Conservation (phyloP, 2,329 filamentous ascomycete species). For the Huntiella savannae region DNA sequence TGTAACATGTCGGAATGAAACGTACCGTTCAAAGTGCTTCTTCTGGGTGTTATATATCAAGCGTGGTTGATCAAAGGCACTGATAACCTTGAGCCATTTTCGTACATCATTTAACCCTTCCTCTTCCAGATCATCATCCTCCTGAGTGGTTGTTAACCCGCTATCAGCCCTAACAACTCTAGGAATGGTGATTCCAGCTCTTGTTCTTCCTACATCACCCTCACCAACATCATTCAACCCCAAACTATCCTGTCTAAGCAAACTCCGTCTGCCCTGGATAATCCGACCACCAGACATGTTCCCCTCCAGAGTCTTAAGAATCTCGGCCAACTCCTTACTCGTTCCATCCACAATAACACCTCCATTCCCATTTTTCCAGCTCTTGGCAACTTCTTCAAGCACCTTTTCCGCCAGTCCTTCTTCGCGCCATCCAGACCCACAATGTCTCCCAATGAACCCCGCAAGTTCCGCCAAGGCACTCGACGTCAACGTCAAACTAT, state of each 20-base stretch:
- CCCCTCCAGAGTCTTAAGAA: conserved; percentile 66
- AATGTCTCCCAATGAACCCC: conserved; percentile 78
- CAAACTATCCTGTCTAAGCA: conserved; percentile 46
- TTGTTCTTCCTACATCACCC: conserved; percentile 32
- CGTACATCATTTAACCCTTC: conserved; percentile 43
- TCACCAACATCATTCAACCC: conserved; percentile 36
- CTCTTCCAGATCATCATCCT: conserved; percentile 41
- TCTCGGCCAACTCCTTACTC: conserved; percentile 56
- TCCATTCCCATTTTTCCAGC: conserved; percentile 79
- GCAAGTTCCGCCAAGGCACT: conserved; percentile 71
- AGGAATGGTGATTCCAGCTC: conserved; percentile 25
- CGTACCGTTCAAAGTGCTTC: conserved; percentile 73
- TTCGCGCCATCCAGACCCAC: conserved; percentile 90
- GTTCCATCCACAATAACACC: conserved; percentile 80
- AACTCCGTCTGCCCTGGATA: conserved; percentile 28
- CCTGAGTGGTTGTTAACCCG: conserved; percentile 37
- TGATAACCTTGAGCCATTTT: conserved; percentile 67
- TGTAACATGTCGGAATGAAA: not conserved
- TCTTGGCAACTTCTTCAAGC: conserved; percentile 73
- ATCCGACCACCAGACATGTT: conserved; percentile 76
- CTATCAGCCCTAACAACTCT: conserved; percentile 32
- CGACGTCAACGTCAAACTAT: conserved; percentile 81
- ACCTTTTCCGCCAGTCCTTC: conserved; percentile 84
- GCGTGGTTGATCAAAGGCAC: conserved; percentile 70
- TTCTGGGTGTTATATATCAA: conserved; percentile 58